Conservation (phyloP, 2,329 filamentous ascomycete species). For the Phyllosticta citribraziliensis region DNA sequence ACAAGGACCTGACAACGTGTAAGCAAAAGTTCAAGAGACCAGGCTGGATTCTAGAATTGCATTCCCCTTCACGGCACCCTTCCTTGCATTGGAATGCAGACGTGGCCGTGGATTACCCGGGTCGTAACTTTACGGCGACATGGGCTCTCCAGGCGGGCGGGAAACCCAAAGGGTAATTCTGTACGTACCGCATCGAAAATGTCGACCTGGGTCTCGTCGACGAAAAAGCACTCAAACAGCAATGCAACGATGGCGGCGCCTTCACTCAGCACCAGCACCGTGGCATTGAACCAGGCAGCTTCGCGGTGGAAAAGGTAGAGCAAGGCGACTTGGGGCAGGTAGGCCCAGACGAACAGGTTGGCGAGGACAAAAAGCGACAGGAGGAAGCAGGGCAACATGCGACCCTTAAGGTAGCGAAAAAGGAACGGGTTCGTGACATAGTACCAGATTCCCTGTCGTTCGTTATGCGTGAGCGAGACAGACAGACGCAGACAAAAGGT, state of each 20-base stretch:
- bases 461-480: not conserved
- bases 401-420: constrained; percentile 68
- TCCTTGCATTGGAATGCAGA: no score
- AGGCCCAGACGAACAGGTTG: constrained; percentile 81
- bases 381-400: constrained; percentile 70
- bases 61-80: no score
- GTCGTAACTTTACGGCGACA: not conserved
- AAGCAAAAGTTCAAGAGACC: no score
- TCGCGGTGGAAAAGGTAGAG: constrained; percentile 74
- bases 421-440: constrained; percentile 69
- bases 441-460: constrained; percentile 62
- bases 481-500: not conserved
- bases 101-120: not conserved
- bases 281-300: constrained; percentile 81
- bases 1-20: constrained; percentile 52
- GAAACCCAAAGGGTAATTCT: not conserved
- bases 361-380: constrained; percentile 75
- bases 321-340: constrained; percentile 81
- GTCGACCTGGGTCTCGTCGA: constrained; percentile 67
- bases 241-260: constrained; percentile 52
- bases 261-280: constrained; percentile 69
- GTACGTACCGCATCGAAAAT: constrained; percentile 62
- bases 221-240: constrained; percentile 42
- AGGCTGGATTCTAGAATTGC: no score
- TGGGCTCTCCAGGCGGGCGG: not conserved